Base-by-base conservation (phyloP, 345 rosid genomes). In the Salix viminalis region DNA sequence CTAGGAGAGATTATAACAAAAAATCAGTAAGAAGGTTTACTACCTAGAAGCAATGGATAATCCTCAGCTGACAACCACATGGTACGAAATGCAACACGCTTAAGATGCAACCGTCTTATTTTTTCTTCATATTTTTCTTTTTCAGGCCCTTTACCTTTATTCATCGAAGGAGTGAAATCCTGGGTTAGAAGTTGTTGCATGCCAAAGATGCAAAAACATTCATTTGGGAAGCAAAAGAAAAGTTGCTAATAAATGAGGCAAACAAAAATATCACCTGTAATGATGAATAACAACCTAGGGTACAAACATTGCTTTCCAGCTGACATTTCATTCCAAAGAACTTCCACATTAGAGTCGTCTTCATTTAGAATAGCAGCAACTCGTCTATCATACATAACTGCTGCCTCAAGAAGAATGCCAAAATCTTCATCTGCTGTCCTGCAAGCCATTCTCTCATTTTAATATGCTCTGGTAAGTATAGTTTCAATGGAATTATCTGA, bases 341-440 rank as follows among this genome's bases (percentile, higher is more conserved):
- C 71, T 72, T 74, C 87, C 62, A 79, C 81, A 7, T 71, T 65
- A 65, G 86, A 85, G 73, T 91, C 90, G 26, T 89, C 87, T 85
- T 87, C 94, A 80, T 87, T 82, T 50, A 89, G 79, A 60, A 91
- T 85, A 54, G 99, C 98, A 74, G 91, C 93, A 81, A 93, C 99
- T 46, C 96, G 92, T 69, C 96, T 91, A 76, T 96, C 97, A 87
- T 93, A 96, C 96, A 93, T 89, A 28, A 96, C 92, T 26, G 98
- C 97, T 71, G 99, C 99, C 87, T 96, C 97, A 75, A 96, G 82
- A 64, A 96, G 92, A 75, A 96, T 88, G 79, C 96, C 89, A 87
- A 96, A 96, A 84, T 96, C 89, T 86, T 96, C 99, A 92, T 96
- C 99, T 66, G 97, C 89, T 37, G 98, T 92, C 99, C 98, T 96